Evolutionary conservation across 139 green algal genomes (phyloP).

Genomic region (Volvox reticuliferus): DNA sequence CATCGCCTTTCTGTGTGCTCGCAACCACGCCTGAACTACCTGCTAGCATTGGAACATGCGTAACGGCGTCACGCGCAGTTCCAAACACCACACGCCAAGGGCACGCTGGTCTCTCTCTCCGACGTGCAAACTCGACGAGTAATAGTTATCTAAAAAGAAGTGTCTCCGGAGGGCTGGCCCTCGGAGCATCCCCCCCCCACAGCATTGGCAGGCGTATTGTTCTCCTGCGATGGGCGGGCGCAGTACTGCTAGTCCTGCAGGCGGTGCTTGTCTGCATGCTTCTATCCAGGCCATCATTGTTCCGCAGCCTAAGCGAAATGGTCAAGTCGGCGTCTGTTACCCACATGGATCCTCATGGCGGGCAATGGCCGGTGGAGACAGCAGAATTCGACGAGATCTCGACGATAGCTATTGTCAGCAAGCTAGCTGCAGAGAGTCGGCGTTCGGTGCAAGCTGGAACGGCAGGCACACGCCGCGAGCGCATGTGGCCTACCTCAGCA

Average conservation of each 20-base stretch:
- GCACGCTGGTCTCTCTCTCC: neutral
- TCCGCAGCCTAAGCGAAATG: neutral
- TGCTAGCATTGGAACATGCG: neutral
- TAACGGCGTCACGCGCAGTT: neutral
- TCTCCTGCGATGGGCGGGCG: neutral
- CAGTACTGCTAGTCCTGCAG: neutral
- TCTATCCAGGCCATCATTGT: neutral
- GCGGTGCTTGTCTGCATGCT: neutral
- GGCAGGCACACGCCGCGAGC: neutral
- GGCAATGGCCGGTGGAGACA: neutral
- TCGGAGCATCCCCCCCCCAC: neutral
- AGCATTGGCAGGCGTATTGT: neutral
- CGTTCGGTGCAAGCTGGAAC: neutral
- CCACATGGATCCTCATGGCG: neutral
- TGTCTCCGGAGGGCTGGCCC: neutral
- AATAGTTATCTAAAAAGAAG: neutral
- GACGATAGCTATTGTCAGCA: neutral
- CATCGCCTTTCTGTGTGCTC: conserved; percentile 18
- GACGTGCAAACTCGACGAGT: neutral
- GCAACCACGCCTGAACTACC: conserved; percentile 13
- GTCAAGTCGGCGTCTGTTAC: neutral
- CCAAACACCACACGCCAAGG: neutral
- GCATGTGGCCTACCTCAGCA: neutral
- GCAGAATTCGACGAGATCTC: neutral
- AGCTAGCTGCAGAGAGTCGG: conserved; percentile 9